Evolutionary conservation across 345 rosid genomes (phyloP).

Genomic region (Camelina hispida): DNA sequence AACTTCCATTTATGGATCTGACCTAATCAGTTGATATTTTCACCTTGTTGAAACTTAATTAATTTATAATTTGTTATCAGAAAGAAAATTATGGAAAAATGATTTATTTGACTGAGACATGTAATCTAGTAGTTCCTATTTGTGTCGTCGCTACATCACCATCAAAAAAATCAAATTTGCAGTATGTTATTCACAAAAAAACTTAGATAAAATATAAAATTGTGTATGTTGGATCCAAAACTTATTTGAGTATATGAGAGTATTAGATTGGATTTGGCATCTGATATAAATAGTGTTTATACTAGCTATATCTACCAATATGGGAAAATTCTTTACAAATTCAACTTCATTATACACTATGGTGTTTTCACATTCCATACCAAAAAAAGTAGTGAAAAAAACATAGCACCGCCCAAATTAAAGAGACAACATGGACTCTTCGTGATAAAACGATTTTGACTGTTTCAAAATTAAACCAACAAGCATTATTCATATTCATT

Average conservation of each 20-base stretch:
- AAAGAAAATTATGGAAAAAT: too few relatives aligned
- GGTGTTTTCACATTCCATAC: slow-evolving; percentile 1
- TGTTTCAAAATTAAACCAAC: slow-evolving; percentile 21
- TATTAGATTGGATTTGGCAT: not conserved
- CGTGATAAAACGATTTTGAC: slow-evolving; percentile 2
- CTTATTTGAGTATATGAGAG: not conserved
- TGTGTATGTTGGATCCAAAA: not conserved
- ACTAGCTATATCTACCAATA: not conserved
- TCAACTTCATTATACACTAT: not conserved
- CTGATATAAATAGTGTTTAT: not conserved
- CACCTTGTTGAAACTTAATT: not conserved
- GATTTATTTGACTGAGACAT: too few relatives aligned
- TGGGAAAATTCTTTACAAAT: not conserved
- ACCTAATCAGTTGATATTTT: not conserved
- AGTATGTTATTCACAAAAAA: not conserved
- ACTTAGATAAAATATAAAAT: not conserved
- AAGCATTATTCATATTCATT: slow-evolving; percentile 8
- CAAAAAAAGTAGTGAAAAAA: not conserved
- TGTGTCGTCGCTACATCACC: not conserved
- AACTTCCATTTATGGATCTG: not conserved
- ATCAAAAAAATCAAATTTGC: not conserved
- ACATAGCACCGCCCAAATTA: slow-evolving; percentile 26
- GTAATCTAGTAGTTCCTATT: not conserved
- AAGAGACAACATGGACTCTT: slow-evolving; percentile 15
- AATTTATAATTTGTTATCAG: too few relatives aligned